Base-by-base conservation (phyloP, 108 stramenopile genomes). In the Cyclotella sp. region DNA sequence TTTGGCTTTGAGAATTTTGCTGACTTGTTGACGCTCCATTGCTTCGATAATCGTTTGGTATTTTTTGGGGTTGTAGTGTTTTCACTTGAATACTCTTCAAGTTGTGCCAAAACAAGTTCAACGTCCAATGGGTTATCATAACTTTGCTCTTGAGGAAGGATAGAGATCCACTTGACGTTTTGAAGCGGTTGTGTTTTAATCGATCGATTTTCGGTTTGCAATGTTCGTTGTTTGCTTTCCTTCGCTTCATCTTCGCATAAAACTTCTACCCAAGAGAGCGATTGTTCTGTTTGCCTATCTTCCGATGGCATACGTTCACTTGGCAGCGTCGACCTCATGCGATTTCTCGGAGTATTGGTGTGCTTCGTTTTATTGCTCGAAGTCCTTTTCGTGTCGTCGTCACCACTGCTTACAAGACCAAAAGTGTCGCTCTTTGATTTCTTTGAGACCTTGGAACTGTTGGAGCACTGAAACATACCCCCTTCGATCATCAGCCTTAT, bases 231-330 rank as follows among this genome's bases (percentile, higher is more conserved):
- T 34, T 68, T 41, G n/a, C 27, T 52, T 60, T 7, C 29, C 24
- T 41, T 70, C 26, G 27, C n/a, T 24, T 76, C 63, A 45, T 68
- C 62, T 15, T 51, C n/a, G 59, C 80, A 84, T 19, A 87, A 75
- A 14, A 87, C 63, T 59, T 87, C 86, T 41, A 87, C 81, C 86
- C 86, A 87, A 41, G 71, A 80, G 0, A 87, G 22, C 14, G 18
- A 30, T 16, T 46, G 21, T 60, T 69, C 28, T 24, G n/a, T 1
- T 55, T 24, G 62, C 9, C 22, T 1, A 59, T 41, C 44, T 9
- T 52, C 19, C 22, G 3, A 40, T 40, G 2, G 61, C 61, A 57
- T 26, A 1, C 3, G 4, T 22, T 57, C 22, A 57, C 11, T 57
- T 1, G n/a, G 5, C n/a, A 3, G n/a, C 12, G 21, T 24, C 3